These are phyloP conservation scores for Cadophora sp. DNA, from an alignment of 2,329 filamentous ascomycete genomes.

Conservation along the genomic window DNA sequence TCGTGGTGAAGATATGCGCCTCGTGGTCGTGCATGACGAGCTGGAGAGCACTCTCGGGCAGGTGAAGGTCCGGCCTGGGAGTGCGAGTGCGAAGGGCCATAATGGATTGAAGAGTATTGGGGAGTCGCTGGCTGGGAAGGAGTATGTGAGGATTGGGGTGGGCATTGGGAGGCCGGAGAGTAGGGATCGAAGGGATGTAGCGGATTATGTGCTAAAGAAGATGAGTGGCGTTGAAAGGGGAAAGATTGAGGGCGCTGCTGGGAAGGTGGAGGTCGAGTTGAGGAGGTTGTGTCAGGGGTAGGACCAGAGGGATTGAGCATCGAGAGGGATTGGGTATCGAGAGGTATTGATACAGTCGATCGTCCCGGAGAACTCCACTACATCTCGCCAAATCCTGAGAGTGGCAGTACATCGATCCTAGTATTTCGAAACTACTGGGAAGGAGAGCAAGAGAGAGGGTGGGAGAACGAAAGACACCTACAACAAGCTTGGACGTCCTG, in stretches of 20 bases:
- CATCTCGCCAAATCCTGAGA: neutral
- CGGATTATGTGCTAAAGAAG: slow-evolving; percentile 73
- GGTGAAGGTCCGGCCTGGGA: slow-evolving; percentile 69
- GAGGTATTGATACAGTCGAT: too few species aligned
- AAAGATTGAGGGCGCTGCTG: slow-evolving; percentile 40
- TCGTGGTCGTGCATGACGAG: slow-evolving; percentile 91
- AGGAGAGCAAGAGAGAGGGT: too few species aligned
- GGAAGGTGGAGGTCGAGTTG: slow-evolving; percentile 37
- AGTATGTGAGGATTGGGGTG: slow-evolving; percentile 70
- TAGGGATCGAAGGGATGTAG: slow-evolving; percentile 71
- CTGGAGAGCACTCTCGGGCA: slow-evolving; percentile 75
- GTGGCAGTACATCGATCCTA: neutral
- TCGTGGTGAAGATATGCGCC: slow-evolving; percentile 49
- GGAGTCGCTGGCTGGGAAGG: slow-evolving; percentile 52
- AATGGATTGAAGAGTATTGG: slow-evolving; percentile 77
- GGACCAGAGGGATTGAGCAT: neutral
- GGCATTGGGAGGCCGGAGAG: slow-evolving; percentile 86
- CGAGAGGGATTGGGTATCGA: too few species aligned
- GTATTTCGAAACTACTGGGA: too few species aligned
- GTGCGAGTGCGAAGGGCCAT: slow-evolving; percentile 71
- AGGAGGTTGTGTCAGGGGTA: slow-evolving; percentile 26
- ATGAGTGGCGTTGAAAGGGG: slow-evolving; percentile 41
- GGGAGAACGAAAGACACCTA: too few species aligned
- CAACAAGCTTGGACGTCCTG: too few species aligned
- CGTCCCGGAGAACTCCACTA: too few species aligned